Conservation (phyloP, 139 green algal genomes). For the Coelastrella sp. region DNA sequence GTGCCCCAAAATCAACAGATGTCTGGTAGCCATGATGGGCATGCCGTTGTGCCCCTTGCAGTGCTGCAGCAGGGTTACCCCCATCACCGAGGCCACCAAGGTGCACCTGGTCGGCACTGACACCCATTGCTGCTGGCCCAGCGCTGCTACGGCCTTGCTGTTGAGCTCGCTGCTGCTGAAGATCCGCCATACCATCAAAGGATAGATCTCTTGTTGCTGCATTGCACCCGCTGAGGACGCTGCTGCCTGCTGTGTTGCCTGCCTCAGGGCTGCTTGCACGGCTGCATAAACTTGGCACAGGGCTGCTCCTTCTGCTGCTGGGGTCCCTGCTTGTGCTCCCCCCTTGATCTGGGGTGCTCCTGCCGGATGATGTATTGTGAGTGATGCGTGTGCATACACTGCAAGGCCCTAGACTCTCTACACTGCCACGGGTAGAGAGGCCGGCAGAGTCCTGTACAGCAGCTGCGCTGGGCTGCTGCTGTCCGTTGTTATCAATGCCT, state of each 20-base stretch:
- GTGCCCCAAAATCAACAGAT: constrained; percentile 14
- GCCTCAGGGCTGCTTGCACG: not conserved
- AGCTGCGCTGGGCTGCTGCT: constrained; percentile 16
- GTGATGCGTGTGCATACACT: constrained; percentile 41
- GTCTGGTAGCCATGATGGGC: not conserved
- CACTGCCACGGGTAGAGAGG: not conserved
- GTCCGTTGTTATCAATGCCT: not conserved
- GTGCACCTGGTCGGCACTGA: not conserved
- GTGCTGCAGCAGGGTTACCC: not conserved
- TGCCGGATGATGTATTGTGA: not conserved
- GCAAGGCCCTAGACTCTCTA: constrained; percentile 27
- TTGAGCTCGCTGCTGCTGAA: not conserved
- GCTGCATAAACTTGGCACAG: not conserved
- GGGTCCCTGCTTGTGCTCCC: not conserved
- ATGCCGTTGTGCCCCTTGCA: not conserved
- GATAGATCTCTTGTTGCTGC: constrained; percentile 1
- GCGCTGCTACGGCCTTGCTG: not conserved
- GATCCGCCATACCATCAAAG: not conserved
- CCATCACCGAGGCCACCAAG: not conserved
- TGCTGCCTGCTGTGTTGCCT: not conserved
- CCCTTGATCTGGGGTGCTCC: not conserved
- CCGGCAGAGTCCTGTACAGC: not conserved
- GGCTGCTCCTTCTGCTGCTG: constrained; percentile 30
- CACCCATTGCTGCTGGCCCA: not conserved
- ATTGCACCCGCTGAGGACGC: not conserved